phyloP scores from a whole-genome alignment of 352 stramenopile genomes.

The Pythium sp. region DNA sequence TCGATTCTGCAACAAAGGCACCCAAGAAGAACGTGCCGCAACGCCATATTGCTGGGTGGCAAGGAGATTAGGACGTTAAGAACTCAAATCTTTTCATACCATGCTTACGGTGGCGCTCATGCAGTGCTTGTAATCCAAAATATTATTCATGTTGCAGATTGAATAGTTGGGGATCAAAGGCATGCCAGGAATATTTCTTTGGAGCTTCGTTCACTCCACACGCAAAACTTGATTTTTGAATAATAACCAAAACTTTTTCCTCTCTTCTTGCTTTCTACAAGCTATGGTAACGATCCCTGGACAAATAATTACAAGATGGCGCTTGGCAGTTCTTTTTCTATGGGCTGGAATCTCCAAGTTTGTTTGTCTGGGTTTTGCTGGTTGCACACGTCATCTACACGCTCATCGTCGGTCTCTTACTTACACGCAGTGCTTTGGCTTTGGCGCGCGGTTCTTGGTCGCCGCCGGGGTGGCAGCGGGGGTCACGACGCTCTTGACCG shows the following conservation, averaged over 20 bases:
- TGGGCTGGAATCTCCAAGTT: not conserved
- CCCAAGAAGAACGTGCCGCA: not conserved
- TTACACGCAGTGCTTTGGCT: conserved; percentile 27
- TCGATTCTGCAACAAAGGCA: not conserved
- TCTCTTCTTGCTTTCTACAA: not conserved
- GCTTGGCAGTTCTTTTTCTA: not conserved
- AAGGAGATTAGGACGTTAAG: not conserved
- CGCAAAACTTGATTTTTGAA: conserved; percentile 10
- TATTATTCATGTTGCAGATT: not conserved
- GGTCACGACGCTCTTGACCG: not conserved
- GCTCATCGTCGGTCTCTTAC: conserved; percentile 10
- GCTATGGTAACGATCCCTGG: not conserved
- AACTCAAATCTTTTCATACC: not conserved
- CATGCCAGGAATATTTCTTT: not conserved
- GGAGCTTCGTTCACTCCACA: conserved; percentile 10
- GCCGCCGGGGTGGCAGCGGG: conserved; percentile 8
- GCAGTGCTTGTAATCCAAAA: not conserved
- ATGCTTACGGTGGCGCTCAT: not conserved
- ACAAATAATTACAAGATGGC: conserved; percentile 8
- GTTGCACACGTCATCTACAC: not conserved
- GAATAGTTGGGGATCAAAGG: not conserved
- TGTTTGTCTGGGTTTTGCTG: not conserved
- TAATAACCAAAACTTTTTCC: not conserved
- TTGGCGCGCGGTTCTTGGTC: conserved; percentile 18
- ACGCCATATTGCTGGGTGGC: not conserved